These are phyloP conservation scores for Tolypocladium tundrense DNA, from an alignment of 2,329 filamentous ascomycete genomes.

Conservation along the genomic window DNA sequence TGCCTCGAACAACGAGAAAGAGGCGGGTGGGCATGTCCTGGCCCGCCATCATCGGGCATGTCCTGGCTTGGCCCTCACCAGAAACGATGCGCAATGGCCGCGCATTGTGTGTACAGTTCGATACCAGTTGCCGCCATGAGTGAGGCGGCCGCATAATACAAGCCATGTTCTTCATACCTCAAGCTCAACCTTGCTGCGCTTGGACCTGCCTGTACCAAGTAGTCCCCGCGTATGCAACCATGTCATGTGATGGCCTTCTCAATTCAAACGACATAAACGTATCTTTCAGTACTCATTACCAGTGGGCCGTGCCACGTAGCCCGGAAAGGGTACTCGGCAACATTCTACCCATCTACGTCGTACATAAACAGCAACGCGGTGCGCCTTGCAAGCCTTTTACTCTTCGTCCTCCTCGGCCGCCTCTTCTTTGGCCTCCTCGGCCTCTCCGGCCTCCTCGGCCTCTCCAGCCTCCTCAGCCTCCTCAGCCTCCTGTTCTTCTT, in stretches of 20 bases:
- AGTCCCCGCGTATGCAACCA: too few species aligned
- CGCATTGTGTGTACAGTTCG: background rate
- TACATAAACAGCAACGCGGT: conserved; percentile 7
- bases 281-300: background rate
- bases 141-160: background rate
- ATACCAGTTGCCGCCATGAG: background rate
- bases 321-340: background rate
- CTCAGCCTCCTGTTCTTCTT: conserved; percentile 9
- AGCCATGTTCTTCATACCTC: background rate
- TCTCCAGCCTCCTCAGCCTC: conserved; percentile 10
- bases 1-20: background rate
- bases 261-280: background rate
- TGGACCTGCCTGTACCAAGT: background rate
- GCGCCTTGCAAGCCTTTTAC: conserved; percentile 12
- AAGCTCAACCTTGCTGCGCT: background rate
- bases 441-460: conserved; percentile 12
- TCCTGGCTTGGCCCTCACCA: background rate
- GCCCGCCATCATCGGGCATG: background rate
- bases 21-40: background rate
- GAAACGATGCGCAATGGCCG: background rate
- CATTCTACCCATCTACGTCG: background rate
- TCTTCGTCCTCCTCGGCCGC: conserved; percentile 14
- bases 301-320: background rate
- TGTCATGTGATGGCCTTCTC: background rate
- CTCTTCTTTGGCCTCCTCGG: conserved; percentile 9